Evolutionary conservation across 306 rosid genomes (phyloP), one percentile per base, ranked within the genome.

Genomic region (Acacia acuminata): DNA sequence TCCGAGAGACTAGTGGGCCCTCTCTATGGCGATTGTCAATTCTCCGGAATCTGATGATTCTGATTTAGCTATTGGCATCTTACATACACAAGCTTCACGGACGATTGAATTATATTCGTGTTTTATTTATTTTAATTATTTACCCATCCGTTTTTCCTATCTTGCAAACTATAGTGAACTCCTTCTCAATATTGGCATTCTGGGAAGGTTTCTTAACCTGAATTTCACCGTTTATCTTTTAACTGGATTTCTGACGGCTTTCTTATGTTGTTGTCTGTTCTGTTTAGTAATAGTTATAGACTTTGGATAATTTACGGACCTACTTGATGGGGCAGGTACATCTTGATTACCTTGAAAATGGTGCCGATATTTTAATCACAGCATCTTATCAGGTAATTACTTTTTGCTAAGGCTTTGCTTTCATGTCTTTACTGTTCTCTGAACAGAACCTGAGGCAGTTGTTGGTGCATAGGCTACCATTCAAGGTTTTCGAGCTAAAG

Each of bases 331-430:
- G 69, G 60, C 85, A 87, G 92, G 92, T 89, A 30, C 92, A 89
- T 71, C 83, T 89, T 68, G 86, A 87, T 83, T 89, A 89, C 80
- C 71, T 89, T 64, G 92, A 89, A 83, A 88, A 86, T 79, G 92
- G 90, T 73, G 90, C 92, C 32, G 90, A 89, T 80, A 63, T 89
- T 85, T 87, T 89, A 87, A 83, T 80, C 58, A 78, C 92, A 14
- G 88, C 92, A 22, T 89, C 92, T 61, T 89, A 87, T 79, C 92
- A 85, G 81, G 92, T 83, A 51, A 77, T 84, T 71, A 66, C 24
- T 10, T 17, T 82, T 71, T 78, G 71, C 51, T 47, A 17, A 71
- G 25, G 78, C 73, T 69, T 60, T 40, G 50, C 22, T 77, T 10
- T 43, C 2, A 42, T 22, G 2, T 58, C 44, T 77, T 58, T 69